Base-by-base conservation (phyloP, 2,329 filamentous ascomycete species). In the Phialemonium atrogriseum region DNA sequence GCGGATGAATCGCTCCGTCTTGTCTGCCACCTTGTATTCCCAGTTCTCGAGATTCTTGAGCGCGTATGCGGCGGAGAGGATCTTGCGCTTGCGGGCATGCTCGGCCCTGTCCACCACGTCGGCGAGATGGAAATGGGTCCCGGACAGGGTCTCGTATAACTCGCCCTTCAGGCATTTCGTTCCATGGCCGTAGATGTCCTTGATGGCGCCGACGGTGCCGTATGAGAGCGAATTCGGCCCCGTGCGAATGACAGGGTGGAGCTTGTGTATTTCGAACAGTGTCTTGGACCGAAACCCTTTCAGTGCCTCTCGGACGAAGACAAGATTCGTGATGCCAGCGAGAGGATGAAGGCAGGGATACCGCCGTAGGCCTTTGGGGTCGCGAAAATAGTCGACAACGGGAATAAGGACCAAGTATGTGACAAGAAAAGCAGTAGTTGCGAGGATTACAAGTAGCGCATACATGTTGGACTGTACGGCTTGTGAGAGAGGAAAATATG, bases 21-120 rank as follows among this genome's bases (percentile, higher is more conserved):
- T 72, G 38, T 73, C 66, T 10, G 63, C 62, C 4, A 73, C 66
- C 39, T 71, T 73, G 49, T 62, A 60, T 38, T 72, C 68, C 68
- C 68, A 72, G 5, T 52, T 56, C 41, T 70, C 67, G 1, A 72
- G 59, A 39, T 71, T 71, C 49, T 68, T 68, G 32, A 68, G 42
- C 0, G 68, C 68, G 34, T 70, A 72, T 1, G 68, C 68, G 0
- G 58, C 58, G 3, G 66, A 63, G 4, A 74, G 47, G 2, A 68
- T 54, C 35, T 65, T 64, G 15, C 68, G 60, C 47, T 73, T 72
- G 8, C 62, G 54, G 2, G 61, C 55, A 38, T 74, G 70, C 7
- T 73, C 66, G 8, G 52, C 44, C 49, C 66, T 68, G 43, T 73
- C 64, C 7, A 66, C 44, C 4, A 68, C 66, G 44, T 73, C 68